These are phyloP conservation scores for Cicer pinnatifidum DNA, from an alignment of 306 rosid species.

Conservation along the genomic window DNA sequence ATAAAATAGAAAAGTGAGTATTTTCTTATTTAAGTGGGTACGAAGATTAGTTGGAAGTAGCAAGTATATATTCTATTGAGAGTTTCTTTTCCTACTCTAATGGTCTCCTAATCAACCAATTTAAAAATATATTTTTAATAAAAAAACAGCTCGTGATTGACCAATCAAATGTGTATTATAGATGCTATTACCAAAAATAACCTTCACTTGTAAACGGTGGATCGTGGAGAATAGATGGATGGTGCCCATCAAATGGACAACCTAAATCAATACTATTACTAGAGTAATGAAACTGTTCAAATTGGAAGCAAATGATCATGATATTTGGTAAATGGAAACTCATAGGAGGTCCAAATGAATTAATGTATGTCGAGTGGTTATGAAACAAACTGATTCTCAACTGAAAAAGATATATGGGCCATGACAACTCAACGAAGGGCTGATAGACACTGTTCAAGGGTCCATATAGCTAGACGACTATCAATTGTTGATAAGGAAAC, in stretches of 20 bases:
- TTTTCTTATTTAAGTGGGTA: too few species aligned
- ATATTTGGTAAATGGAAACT: constrained; percentile 26
- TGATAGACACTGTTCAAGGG: constrained; percentile 2
- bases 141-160: too few species aligned
- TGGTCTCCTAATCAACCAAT: too few species aligned
- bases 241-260: not conserved
- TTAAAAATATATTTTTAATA: too few species aligned
- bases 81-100: too few species aligned
- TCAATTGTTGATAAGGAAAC: not conserved
- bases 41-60: too few species aligned
- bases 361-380: constrained; percentile 16
- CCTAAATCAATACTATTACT: not conserved
- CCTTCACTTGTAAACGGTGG: constrained; percentile 30
- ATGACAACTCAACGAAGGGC: constrained; percentile 33
- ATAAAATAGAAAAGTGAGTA: too few species aligned
- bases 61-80: too few species aligned
- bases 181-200: too few species aligned
- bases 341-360: constrained; percentile 2
- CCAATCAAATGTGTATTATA: too few species aligned
- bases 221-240: constrained; percentile 10
- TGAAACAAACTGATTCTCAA: not conserved
- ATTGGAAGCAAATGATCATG: constrained; percentile 19
- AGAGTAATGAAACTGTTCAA: constrained; percentile 9
- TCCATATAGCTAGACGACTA: not conserved
- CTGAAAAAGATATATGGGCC: constrained; percentile 4